Evolutionary conservation across 2,329 filamentous ascomycete species (phyloP).

Genomic region (Ophiocordyceps camponoti-floridani): DNA sequence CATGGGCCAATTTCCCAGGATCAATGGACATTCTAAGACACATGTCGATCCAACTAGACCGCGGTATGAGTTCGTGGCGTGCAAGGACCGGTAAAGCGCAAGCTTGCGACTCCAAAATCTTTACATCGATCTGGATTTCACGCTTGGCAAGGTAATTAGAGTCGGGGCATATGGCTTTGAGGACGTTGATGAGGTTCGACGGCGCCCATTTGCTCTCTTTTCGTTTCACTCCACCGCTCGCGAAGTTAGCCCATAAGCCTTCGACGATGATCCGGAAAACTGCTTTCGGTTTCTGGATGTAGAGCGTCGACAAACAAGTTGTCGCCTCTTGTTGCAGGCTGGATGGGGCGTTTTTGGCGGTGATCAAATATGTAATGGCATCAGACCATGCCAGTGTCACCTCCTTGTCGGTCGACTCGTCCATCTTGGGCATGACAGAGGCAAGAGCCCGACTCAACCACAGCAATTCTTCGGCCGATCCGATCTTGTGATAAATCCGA

Average conservation of each 20-base stretch:
- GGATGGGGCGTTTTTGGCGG: slow-evolving; percentile 41
- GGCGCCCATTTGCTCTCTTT: slow-evolving; percentile 60
- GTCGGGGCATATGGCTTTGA: slow-evolving; percentile 45
- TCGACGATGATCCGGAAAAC: slow-evolving; percentile 47
- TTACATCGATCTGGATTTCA: slow-evolving; percentile 23
- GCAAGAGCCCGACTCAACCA: slow-evolving; percentile 61
- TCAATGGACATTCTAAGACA: slow-evolving; percentile 68
- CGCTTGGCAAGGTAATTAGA: slow-evolving; percentile 28
- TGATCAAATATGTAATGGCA: slow-evolving; percentile 63
- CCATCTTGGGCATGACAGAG: slow-evolving; percentile 37
- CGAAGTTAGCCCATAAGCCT: slow-evolving; percentile 68
- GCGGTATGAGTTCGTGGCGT: slow-evolving; percentile 59
- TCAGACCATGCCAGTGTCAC: slow-evolving; percentile 64
- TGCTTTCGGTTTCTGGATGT: slow-evolving; percentile 36
- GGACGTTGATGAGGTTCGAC: slow-evolving; percentile 40
- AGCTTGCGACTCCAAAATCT: slow-evolving; percentile 49
- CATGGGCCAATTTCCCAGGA: slow-evolving; percentile 57
- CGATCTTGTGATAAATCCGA: slow-evolving; percentile 68
- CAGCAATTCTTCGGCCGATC: slow-evolving; percentile 52
- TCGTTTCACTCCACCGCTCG: slow-evolving; percentile 46
- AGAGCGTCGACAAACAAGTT: slow-evolving; percentile 43
- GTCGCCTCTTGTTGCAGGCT: slow-evolving; percentile 45
- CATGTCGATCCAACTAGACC: slow-evolving; percentile 73
- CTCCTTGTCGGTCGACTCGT: slow-evolving; percentile 25
- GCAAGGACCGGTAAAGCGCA: slow-evolving; percentile 62